A percentile compares a stretch with the other conserved stretches of the same genome.
Conservation (phyloP, 257 asterid species). For the Capsicum rhomboideum region DNA sequence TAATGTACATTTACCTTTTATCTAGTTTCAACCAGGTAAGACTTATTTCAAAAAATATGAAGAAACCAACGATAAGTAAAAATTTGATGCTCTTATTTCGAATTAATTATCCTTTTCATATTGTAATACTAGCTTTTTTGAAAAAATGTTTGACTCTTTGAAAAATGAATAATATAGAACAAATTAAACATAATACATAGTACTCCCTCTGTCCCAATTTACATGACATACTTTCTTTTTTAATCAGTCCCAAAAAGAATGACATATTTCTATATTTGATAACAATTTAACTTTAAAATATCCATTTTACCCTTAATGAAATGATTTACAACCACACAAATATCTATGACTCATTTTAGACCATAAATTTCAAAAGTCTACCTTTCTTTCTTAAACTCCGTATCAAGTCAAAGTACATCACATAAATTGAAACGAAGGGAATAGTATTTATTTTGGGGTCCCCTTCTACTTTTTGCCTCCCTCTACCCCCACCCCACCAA, state of each 20-base stretch:
- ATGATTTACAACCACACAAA: too few relatives aligned
- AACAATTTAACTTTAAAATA: too few relatives aligned
- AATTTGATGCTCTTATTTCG: background rate
- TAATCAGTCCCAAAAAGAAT: too few relatives aligned
- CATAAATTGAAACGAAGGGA: too few relatives aligned
- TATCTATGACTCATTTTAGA: too few relatives aligned
- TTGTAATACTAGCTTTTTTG: background rate
- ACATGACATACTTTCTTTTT: too few relatives aligned
- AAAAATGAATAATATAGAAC: background rate
- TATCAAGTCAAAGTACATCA: too few relatives aligned
- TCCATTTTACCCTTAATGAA: too few relatives aligned
- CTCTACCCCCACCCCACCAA: background rate
- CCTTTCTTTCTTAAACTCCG: too few relatives aligned
- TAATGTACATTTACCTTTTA: background rate
- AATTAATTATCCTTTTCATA: background rate
- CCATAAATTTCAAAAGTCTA: too few relatives aligned
- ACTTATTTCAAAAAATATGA: background rate
- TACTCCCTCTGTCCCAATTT: too few relatives aligned
- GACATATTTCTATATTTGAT: too few relatives aligned
- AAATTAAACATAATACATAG: slow-evolving; percentile 6
- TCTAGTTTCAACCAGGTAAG: background rate
- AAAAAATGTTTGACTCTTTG: background rate
- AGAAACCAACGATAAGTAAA: background rate
- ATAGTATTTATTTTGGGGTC: slow-evolving; percentile 26
- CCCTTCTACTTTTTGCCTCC: slow-evolving; percentile 17